phyloP scores from a whole-genome alignment of 257 asterid genomes.

The Anisodus acutangulus region DNA sequence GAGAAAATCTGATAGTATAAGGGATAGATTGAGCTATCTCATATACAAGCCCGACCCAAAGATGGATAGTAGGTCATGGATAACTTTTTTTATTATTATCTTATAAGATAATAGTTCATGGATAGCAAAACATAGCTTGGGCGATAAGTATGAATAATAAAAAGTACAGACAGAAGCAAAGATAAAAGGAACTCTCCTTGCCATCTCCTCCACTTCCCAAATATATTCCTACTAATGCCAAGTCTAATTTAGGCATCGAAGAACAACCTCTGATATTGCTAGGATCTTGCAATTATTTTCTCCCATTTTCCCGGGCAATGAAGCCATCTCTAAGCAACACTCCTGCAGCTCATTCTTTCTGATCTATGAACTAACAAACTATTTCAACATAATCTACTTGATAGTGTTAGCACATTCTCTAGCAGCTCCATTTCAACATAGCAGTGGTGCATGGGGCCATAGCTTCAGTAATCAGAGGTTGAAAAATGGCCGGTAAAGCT shows the following conservation, averaged over 20 bases:
- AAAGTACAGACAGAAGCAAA: neutral
- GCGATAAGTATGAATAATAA: neutral
- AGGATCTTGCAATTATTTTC: neutral
- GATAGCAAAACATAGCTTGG: neutral
- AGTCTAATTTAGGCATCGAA: constrained; percentile 2
- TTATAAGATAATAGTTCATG: neutral
- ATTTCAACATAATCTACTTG: neutral
- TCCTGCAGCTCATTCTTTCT: neutral
- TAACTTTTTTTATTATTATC: neutral
- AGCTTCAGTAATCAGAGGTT: neutral
- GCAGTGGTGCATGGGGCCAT: neutral
- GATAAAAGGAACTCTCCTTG: neutral
- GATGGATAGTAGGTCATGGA: neutral
- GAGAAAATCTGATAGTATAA: constrained; percentile 4
- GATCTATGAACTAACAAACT: neutral
- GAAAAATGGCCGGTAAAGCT: neutral
- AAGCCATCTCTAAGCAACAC: neutral
- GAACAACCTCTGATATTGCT: neutral
- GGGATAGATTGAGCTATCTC: neutral
- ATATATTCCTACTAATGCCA: constrained; percentile 9
- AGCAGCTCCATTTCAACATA: constrained; percentile 11
- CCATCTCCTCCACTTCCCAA: constrained; percentile 3
- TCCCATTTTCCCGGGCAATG: constrained; percentile 5
- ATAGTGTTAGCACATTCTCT: neutral
- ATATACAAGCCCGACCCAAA: neutral